A percentile compares a stretch with the other conserved stretches of the same genome.
phyloP scores from a whole-genome alignment of 2,329 filamentous ascomycete species.

The Bipolaris gigantea region DNA sequence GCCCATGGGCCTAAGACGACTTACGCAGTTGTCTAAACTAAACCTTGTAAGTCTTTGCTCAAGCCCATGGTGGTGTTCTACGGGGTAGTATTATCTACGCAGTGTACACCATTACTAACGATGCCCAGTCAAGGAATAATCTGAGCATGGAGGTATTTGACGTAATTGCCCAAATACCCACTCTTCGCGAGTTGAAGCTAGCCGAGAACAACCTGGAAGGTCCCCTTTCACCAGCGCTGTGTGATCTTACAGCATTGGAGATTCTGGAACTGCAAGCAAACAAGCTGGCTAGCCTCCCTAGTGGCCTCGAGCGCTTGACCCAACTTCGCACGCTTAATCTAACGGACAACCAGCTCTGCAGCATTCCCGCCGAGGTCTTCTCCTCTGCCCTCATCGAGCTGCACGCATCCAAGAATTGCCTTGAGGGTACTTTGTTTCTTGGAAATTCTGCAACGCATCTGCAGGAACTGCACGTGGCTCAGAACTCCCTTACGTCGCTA shows the following conservation, averaged over 20 bases:
- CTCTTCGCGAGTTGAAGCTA: constrained; percentile 78
- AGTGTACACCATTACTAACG: constrained; percentile 11
- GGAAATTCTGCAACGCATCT: constrained; percentile 64
- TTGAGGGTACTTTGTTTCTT: constrained; percentile 70
- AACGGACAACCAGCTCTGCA: constrained; percentile 73
- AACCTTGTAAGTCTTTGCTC: constrained; percentile 66
- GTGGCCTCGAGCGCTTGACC: constrained; percentile 65
- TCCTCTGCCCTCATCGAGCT: constrained; percentile 71
- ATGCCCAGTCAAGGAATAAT: constrained; percentile 73
- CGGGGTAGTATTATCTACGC: no score
- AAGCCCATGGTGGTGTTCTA: background rate
- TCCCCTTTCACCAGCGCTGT: constrained; percentile 62
- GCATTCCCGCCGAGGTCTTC: constrained; percentile 70
- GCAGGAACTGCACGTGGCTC: constrained; percentile 75
- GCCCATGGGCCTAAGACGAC: constrained; percentile 72
- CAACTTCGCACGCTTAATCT: constrained; percentile 77
- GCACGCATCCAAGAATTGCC: constrained; percentile 73
- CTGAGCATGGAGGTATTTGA: constrained; percentile 73
- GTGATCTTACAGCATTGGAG: constrained; percentile 70
- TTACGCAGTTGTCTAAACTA: constrained; percentile 74
- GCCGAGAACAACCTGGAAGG: constrained; percentile 49
- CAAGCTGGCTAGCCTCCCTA: constrained; percentile 70
- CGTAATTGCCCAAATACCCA: constrained; percentile 70
- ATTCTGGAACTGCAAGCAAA: constrained; percentile 82
- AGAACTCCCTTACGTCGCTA: constrained; percentile 67